Evolutionary conservation across 2,329 filamentous ascomycete genomes (phyloP).

Genomic region (Cryphonectria radicalis): DNA sequence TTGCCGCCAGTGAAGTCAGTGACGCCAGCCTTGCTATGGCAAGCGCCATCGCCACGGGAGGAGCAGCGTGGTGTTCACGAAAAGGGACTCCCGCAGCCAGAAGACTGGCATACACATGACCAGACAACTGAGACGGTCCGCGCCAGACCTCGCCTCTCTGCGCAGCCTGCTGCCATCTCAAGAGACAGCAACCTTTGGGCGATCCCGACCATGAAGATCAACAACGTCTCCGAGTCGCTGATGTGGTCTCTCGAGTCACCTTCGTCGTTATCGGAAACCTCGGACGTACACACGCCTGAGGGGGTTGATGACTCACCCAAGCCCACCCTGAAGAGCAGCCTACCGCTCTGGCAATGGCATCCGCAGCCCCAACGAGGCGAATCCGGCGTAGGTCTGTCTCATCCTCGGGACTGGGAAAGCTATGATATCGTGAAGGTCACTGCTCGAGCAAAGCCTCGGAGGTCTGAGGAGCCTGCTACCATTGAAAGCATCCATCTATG

Average conservation of each 20-base stretch:
- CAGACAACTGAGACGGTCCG: constrained; percentile 26
- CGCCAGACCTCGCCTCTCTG: constrained; percentile 25
- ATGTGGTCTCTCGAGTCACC: constrained; percentile 22
- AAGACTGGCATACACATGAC: constrained; percentile 30
- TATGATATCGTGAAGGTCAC: constrained; percentile 25
- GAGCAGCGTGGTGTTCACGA: constrained; percentile 1
- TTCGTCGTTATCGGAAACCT: neutral
- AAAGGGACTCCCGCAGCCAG: constrained; percentile 23
- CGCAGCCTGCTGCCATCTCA: constrained; percentile 23
- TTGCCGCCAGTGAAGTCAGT: constrained; percentile 25
- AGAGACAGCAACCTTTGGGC: constrained; percentile 32
- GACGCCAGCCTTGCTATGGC: constrained; percentile 27
- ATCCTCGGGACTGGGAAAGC: constrained; percentile 29
- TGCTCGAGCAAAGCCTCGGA: constrained; percentile 27
- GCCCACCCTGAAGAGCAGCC: neutral
- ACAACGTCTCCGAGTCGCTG: constrained; percentile 2
- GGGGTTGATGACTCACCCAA: neutral
- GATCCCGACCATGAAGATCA: constrained; percentile 9
- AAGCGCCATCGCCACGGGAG: constrained; percentile 9
- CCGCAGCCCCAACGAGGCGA: constrained; percentile 13
- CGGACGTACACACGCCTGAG: neutral
- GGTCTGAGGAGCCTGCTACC: constrained; percentile 20
- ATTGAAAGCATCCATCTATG: constrained; percentile 33
- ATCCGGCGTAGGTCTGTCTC: constrained; percentile 28
- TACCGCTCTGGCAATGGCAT: constrained; percentile 22